Percentiles rank a stretch among this genome's conserved stretches.
phyloP scores from a whole-genome alignment of 2,329 filamentous ascomycete genomes.

The Monosporascus sp. region DNA sequence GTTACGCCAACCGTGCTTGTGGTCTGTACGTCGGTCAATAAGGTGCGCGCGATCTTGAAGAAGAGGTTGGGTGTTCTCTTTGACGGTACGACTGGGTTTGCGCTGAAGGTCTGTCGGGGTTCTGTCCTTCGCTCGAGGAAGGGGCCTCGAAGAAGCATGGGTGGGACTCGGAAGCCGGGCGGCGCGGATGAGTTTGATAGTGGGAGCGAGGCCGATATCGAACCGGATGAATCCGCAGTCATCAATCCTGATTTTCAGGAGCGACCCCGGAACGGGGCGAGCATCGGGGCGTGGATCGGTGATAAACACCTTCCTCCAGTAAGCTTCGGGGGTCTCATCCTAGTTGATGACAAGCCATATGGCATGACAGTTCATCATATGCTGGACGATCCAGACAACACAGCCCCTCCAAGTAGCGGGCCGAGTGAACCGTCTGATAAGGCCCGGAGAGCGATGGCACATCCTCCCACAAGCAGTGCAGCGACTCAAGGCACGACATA shows the following conservation, averaged over 20 bases:
- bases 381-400: constrained; percentile 65
- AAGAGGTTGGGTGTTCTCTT: constrained; percentile 63
- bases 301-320: constrained; percentile 84
- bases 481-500: constrained; percentile 13
- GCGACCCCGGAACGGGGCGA: constrained; percentile 77
- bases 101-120: constrained; percentile 68
- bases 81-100: constrained; percentile 56
- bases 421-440: constrained; percentile 5
- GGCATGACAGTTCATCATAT: constrained; percentile 98
- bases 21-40: constrained; percentile 69
- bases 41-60: constrained; percentile 66
- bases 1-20: constrained; percentile 71
- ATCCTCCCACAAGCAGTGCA: constrained; percentile 20
- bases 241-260: constrained; percentile 75
- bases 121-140: constrained; percentile 59
- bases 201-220: constrained; percentile 29
- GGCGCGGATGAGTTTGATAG: constrained; percentile 29
- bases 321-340: constrained; percentile 81
- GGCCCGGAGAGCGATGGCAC: constrained; percentile 11
- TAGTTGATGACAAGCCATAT: constrained; percentile 78
- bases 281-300: constrained; percentile 85
- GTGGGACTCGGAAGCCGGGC: constrained; percentile 19
- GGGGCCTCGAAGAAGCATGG: constrained; percentile 35
- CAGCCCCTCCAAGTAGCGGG: constrained; percentile 5
- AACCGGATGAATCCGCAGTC: constrained; percentile 33